A percentile compares a stretch with the other conserved stretches of the same genome.
phyloP scores from a whole-genome alignment of 1,284 basidiomycete species.

The Thelephora terrestris region DNA sequence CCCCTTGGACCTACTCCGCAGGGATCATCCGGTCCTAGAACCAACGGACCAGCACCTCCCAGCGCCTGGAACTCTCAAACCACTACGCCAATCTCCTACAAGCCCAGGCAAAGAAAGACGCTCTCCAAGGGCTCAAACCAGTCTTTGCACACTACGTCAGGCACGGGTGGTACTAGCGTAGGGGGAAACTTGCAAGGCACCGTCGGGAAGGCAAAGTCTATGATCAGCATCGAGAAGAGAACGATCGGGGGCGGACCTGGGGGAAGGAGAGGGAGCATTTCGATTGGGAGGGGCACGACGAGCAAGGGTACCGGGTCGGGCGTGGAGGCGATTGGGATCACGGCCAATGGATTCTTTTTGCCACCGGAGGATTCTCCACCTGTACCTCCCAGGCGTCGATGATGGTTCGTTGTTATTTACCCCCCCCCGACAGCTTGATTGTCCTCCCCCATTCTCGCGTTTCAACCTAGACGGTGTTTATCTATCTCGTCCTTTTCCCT shows the following conservation, averaged over 20 bases:
- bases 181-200: constrained; percentile 16
- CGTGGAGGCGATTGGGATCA: constrained; percentile 61
- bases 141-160: constrained; percentile 18
- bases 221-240: constrained; percentile 48
- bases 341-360: constrained; percentile 66
- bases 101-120: constrained; percentile 11
- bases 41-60: constrained; percentile 18
- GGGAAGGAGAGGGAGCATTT: constrained; percentile 43
- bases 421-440: neutral
- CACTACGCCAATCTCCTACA: constrained; percentile 11
- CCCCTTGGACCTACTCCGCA: constrained; percentile 41
- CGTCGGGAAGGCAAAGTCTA: constrained; percentile 40
- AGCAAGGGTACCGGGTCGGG: constrained; percentile 54
- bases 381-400: constrained; percentile 13
- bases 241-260: neutral
- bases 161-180: constrained; percentile 15
- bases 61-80: constrained; percentile 24
- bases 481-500: too few species aligned
- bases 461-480: too few species aligned
- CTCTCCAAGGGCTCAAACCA: constrained; percentile 11
- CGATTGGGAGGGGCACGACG: constrained; percentile 50
- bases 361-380: constrained; percentile 35
- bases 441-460: too few species aligned
- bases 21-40: neutral
- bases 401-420: neutral